Base-by-base conservation (phyloP, 495 filamentous ascomycete species). In the Penicillium pulvis region DNA sequence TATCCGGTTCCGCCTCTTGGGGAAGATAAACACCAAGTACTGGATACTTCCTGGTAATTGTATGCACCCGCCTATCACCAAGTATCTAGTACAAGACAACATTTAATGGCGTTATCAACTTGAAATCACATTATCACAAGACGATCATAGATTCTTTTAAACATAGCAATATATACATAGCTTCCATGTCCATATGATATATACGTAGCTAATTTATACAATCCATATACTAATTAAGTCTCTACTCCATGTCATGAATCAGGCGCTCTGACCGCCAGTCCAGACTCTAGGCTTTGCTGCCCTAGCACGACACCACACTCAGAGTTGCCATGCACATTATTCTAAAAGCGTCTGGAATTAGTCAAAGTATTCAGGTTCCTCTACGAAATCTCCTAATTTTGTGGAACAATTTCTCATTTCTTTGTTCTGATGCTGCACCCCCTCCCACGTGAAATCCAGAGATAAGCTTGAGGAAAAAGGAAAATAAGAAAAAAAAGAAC, bases 381-480 rank as follows among this genome's bases (percentile, higher is more conserved):
- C 33, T 36, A 36, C 33, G 10, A 2, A 12, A 36, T 12, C 33
- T 36, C 10, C 10, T 12, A 9, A 36, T 36, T 36, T 3, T 36
- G 33, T 36, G 33, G 12, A 36, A 41, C 14, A 41, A 17, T 17
- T 23, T 23, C 14, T 14, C 16, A 0, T 4, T 17, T 17, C 5
- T 17, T 6, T 41, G 14, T 17, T 41, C 10, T 36, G 14, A 7
- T 17, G 14, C 39, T 41, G 16, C 20, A 50, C 16, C 33, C 50
- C 33, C 33, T 44, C 33, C 58, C 61, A 64, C 64, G 66, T 64
- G 64, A 69, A 65, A 57, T 48, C 52, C 36, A 50, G 31, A 23
- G 66, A 69, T 64, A 69, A 69, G 61, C 60, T 67, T 51, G 5
- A 65, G 20, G 47, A 50, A 50, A 58, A 61, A 58, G 31, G 58